Evolutionary conservation across 2,329 filamentous ascomycete genomes (phyloP).

Genomic region (Bipolaris zeicola): DNA sequence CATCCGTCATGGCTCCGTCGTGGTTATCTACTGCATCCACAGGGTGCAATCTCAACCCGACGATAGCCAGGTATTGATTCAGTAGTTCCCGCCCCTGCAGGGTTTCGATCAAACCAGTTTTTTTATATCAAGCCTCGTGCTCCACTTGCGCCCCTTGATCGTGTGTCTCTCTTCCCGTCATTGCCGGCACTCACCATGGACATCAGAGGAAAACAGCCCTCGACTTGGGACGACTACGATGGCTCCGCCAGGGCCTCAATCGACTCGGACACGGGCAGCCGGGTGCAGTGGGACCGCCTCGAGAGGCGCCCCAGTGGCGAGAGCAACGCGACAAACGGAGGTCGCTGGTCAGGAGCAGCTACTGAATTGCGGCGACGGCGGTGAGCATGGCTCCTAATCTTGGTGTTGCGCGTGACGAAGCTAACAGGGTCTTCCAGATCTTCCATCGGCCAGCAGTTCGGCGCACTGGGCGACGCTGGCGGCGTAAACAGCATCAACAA

Average conservation of each 20-base stretch:
- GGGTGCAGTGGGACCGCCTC: constrained; percentile 48
- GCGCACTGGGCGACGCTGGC: constrained; percentile 70
- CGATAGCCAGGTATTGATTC: constrained; percentile 36
- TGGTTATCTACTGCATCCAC: constrained; percentile 20
- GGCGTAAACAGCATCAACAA: constrained; percentile 94
- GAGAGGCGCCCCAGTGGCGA: constrained; percentile 39
- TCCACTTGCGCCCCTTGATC: constrained; percentile 11
- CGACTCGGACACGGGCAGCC: constrained; percentile 45
- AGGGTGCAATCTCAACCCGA: constrained; percentile 31
- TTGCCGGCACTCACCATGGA: constrained; percentile 38
- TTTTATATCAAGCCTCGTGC: constrained; percentile 12
- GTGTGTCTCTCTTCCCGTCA: constrained; percentile 2
- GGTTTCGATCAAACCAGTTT: constrained; percentile 28
- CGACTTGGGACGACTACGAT: constrained; percentile 55
- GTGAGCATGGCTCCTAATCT: constrained; percentile 22
- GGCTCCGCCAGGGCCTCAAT: constrained; percentile 50
- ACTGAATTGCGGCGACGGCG: constrained; percentile 47
- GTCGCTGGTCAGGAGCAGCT: constrained; percentile 27
- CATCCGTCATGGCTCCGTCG: constrained; percentile 9
- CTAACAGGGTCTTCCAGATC: constrained; percentile 42
- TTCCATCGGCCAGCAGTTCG: constrained; percentile 58
- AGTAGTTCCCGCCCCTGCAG: constrained; percentile 44
- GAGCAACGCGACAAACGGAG: constrained; percentile 34
- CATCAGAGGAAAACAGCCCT: constrained; percentile 49
- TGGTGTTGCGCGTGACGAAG: not conserved